A percentile compares a stretch with the other conserved stretches of the same genome.
phyloP scores from a whole-genome alignment of 768 basidiomycete species.

The Cystofilobasidium ferigula region DNA sequence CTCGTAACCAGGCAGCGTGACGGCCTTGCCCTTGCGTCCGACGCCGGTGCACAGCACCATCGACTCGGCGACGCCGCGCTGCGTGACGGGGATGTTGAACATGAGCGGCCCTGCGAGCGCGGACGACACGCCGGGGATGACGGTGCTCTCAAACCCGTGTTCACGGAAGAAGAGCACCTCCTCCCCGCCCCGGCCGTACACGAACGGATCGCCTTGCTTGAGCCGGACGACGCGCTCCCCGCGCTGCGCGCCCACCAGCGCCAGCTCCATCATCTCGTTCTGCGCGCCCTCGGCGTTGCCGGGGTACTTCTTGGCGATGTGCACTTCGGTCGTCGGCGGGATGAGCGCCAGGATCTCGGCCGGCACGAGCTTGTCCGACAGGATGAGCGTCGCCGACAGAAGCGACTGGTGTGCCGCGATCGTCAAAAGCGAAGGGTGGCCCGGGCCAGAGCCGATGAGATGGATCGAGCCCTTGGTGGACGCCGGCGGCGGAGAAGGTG shows the following conservation, averaged over 20 bases:
- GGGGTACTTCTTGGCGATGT: slow-evolving; percentile 92
- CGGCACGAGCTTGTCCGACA: slow-evolving; percentile 95
- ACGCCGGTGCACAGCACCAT: slow-evolving; percentile 90
- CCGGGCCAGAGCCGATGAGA: slow-evolving; percentile 88
- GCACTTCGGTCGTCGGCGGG: slow-evolving; percentile 52
- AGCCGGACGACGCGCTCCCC: slow-evolving; percentile 82
- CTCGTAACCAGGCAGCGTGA: slow-evolving; percentile 77
- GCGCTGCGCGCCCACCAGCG: slow-evolving; percentile 63
- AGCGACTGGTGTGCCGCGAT: slow-evolving; percentile 71
- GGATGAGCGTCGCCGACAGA: slow-evolving; percentile 70
- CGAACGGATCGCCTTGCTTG: slow-evolving; percentile 93
- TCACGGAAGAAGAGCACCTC: slow-evolving; percentile 85
- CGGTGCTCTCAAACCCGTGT: slow-evolving; percentile 67
- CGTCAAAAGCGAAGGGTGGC: slow-evolving; percentile 85
- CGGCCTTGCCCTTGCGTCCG: slow-evolving; percentile 68
- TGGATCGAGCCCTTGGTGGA: slow-evolving; percentile 55
- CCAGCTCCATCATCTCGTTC: slow-evolving; percentile 84
- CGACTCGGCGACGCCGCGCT: slow-evolving; percentile 83
- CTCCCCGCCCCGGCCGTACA: slow-evolving; percentile 89
- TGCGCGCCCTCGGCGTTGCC: slow-evolving; percentile 95
- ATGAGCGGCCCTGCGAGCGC: slow-evolving; percentile 82
- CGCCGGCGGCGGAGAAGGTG: slow-evolving; percentile 16
- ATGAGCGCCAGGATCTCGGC: slow-evolving; percentile 74
- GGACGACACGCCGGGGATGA: slow-evolving; percentile 82
- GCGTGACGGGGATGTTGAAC: slow-evolving; percentile 85